These are phyloP conservation scores for Brassica rapa DNA, from an alignment of 345 rosid species.

Conservation along the genomic window DNA sequence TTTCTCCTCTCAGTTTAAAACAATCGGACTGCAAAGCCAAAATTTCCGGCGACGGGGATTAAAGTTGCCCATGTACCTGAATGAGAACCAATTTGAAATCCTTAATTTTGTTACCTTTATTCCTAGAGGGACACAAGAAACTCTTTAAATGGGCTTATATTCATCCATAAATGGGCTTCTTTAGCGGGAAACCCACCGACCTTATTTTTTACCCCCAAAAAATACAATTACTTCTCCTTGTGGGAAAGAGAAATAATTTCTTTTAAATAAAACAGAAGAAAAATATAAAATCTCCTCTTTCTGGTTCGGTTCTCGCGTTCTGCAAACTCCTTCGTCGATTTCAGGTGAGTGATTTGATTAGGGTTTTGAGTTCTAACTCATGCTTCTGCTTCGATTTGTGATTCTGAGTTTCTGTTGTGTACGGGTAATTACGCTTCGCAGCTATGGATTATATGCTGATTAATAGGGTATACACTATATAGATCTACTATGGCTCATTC, in stretches of 20 bases:
- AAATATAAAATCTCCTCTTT: not conserved
- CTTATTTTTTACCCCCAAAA: not conserved
- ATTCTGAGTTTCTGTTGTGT: not conserved
- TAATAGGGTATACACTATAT: conserved; percentile 15
- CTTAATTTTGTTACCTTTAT: not conserved
- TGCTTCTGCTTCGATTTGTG: not conserved
- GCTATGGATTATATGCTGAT: conserved; percentile 1
- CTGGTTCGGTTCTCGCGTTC: conserved; percentile 29
- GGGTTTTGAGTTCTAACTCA: conserved; percentile 24
- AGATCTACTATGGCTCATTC: conserved; percentile 25
- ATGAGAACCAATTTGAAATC: not conserved
- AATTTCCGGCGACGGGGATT: conserved; percentile 22
- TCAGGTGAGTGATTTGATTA: conserved; percentile 40
- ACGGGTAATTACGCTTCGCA: not conserved
- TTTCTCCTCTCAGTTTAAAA: conserved; percentile 24
- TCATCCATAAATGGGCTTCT: not conserved
- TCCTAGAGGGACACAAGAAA: not conserved
- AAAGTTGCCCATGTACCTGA: conserved; percentile 16
- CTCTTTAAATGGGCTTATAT: not conserved
- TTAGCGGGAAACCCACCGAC: conserved; percentile 12
- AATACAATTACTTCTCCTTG: not conserved
- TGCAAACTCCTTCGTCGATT: conserved; percentile 29
- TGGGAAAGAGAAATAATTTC: not conserved
- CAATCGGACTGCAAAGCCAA: not conserved
- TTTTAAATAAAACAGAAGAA: not conserved